A percentile compares a stretch with the other conserved stretches of the same genome.
These are phyloP conservation scores for Penicillium robsamsonii DNA, from an alignment of 495 filamentous ascomycete genomes.

Conservation along the genomic window DNA sequence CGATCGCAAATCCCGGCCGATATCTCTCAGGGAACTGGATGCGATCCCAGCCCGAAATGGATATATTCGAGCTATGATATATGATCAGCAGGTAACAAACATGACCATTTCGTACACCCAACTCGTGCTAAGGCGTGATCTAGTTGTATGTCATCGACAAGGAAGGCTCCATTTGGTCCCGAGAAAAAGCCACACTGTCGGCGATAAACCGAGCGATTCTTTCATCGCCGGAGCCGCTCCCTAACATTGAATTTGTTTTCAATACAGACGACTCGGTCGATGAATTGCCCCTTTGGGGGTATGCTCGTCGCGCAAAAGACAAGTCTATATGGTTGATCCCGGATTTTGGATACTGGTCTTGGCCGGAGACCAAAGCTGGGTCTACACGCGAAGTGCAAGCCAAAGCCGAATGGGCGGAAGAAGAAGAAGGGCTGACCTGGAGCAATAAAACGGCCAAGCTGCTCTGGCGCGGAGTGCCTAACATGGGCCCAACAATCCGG, in stretches of 20 bases:
- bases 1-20: constrained; percentile 18
- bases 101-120: neutral
- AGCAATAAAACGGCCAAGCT: constrained; percentile 50
- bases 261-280: constrained; percentile 38
- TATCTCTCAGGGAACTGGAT: constrained; percentile 32
- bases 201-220: constrained; percentile 25
- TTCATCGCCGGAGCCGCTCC: constrained; percentile 42
- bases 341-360: constrained; percentile 66
- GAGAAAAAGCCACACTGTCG: constrained; percentile 28
- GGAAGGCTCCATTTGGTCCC: constrained; percentile 25
- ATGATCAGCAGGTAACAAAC: constrained; percentile 30
- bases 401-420: constrained; percentile 33
- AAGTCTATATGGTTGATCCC: constrained; percentile 58
- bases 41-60: constrained; percentile 22
- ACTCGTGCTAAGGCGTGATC: neutral
- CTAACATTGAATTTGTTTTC: constrained; percentile 58
- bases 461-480: constrained; percentile 39
- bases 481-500: constrained; percentile 22
- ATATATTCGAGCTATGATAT: constrained; percentile 34
- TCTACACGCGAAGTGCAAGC: constrained; percentile 42
- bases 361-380: constrained; percentile 51
- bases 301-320: constrained; percentile 36
- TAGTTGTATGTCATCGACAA: constrained; percentile 30
- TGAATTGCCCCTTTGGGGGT: constrained; percentile 42
- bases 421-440: constrained; percentile 28